Conservation (phyloP, 345 rosid species). For the Bruguiera sexangula region DNA sequence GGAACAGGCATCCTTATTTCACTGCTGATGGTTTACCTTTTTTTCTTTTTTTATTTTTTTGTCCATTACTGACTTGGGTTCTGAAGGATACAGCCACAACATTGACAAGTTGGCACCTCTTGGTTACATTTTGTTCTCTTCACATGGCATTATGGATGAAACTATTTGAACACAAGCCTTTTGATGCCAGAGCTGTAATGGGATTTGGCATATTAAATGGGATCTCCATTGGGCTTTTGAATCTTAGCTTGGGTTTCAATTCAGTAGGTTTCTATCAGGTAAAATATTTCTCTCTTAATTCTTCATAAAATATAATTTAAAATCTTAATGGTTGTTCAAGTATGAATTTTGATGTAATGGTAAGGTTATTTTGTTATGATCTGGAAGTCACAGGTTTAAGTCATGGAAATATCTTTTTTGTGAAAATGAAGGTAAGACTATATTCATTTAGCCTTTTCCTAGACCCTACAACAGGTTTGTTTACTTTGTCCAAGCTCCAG, state of each 20-base stretch:
- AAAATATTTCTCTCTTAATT: conserved; percentile 16
- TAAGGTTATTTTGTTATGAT: too few species aligned
- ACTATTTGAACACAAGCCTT: conserved; percentile 98
- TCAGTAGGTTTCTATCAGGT: conserved; percentile 99
- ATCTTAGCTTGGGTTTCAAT: conserved; percentile 98
- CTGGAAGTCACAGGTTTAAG: too few species aligned
- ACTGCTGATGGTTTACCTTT: not conserved
- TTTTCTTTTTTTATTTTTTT: not conserved
- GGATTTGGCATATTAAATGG: conserved; percentile 99
- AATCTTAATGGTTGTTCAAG: too few species aligned
- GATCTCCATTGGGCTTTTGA: conserved; percentile 90
- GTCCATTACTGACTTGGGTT: not conserved
- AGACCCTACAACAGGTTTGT: not conserved
- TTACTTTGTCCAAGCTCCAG: not conserved
- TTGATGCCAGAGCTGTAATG: conserved; percentile 98
- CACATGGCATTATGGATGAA: conserved; percentile 98
- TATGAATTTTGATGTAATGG: too few species aligned
- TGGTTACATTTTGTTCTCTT: conserved; percentile 98
- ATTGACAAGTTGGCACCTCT: conserved; percentile 99
- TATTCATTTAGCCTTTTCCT: too few species aligned
- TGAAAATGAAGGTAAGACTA: too few species aligned
- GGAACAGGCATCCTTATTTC: not conserved
- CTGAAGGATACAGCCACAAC: conserved; percentile 67
- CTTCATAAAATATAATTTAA: not conserved
- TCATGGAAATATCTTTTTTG: too few species aligned